Evolutionary conservation across 1,284 basidiomycete genomes (phyloP), one percentile per base, ranked within the genome.

Genomic region (Amylostereum chailletii): DNA sequence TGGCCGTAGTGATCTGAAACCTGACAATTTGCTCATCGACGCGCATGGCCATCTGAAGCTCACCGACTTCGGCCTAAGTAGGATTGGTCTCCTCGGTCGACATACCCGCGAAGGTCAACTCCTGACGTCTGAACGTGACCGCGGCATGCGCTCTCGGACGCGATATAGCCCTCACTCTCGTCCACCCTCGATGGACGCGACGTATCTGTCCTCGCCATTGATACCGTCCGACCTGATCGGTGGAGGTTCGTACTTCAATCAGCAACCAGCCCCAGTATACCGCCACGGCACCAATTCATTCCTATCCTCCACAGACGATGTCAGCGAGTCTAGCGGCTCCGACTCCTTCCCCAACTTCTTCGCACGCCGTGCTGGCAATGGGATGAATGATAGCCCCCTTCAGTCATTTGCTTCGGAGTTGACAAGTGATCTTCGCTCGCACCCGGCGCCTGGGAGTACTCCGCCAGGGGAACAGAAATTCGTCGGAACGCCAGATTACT

Each of bases 21-120:
- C 95, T 8, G 95, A 99, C 70, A 99, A 99, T 64, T 69, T 98
- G 42, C 85, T 99, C 37, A 98, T 99, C 59, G 94, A 99, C 67
- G 82, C 91, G 46, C 87, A 93, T 57, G 95, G 95, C 7, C 95
- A 99, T 63, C 74, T 99, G 57, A 98, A 98, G 68, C 78, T 99
- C 34, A 98, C 95, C 27, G 96, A 99, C 68, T 99, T 99, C 66
- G 96, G 96, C 51, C 71, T 99, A 29, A 97, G 94, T 55, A 84
- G 94, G 62, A 97, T 98, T 58, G 96, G 96, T 81, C 74, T 99
- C 32, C 76, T 99, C 19, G 94, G 95, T 47, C 90, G 96, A 61
- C 96, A 99, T 65, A 94, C 94, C 27, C 85, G 90, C 36, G 90
- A 88, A 60, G 74, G 76, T 42, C 82, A 83, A 49, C 69, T 56